Conservation (phyloP, 176 grass and related monocot genomes). For the Phoenix dactylifera region DNA sequence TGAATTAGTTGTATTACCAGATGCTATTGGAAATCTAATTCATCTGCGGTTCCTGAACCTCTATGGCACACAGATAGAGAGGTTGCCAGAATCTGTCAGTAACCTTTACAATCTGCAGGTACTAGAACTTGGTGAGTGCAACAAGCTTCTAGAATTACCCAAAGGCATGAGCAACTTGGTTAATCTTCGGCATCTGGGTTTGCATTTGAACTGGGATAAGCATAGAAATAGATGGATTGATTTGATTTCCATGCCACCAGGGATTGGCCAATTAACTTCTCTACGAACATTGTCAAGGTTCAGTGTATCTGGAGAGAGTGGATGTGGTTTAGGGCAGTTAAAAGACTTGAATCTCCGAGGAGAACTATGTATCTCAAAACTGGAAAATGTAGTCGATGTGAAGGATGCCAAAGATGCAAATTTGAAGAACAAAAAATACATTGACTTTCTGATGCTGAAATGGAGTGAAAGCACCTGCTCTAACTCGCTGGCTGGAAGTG, state of each 20-base stretch:
- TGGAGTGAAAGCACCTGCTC: slow-evolving; percentile 22
- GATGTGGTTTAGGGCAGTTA: slow-evolving; percentile 36
- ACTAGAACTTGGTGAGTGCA: slow-evolving; percentile 33
- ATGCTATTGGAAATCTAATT: slow-evolving; percentile 29
- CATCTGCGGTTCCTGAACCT: slow-evolving; percentile 49
- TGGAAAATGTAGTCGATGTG: slow-evolving; percentile 18
- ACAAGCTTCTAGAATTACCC: slow-evolving; percentile 31
- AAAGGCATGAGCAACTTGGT: slow-evolving; percentile 27
- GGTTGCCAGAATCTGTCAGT: slow-evolving; percentile 29
- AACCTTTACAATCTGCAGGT: slow-evolving; percentile 43
- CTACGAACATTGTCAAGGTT: slow-evolving; percentile 45
- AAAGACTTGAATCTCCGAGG: slow-evolving; percentile 41
- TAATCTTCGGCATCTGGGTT: slow-evolving; percentile 39
- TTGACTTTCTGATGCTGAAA: slow-evolving; percentile 41
- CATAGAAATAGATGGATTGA: slow-evolving; percentile 5
- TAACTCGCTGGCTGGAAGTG: neutral
- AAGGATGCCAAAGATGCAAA: slow-evolving; percentile 16
- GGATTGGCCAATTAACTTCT: slow-evolving; percentile 23
- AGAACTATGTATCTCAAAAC: slow-evolving; percentile 54
- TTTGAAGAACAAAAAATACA: slow-evolving; percentile 31
- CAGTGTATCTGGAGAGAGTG: slow-evolving; percentile 13
- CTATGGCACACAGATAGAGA: slow-evolving; percentile 15
- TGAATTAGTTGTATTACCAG: slow-evolving; percentile 21
- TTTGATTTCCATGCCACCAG: slow-evolving; percentile 20
- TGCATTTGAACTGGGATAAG: slow-evolving; percentile 47